These are phyloP conservation scores for Heritiera fomes DNA, from an alignment of 345 rosid species.

Conservation along the genomic window DNA sequence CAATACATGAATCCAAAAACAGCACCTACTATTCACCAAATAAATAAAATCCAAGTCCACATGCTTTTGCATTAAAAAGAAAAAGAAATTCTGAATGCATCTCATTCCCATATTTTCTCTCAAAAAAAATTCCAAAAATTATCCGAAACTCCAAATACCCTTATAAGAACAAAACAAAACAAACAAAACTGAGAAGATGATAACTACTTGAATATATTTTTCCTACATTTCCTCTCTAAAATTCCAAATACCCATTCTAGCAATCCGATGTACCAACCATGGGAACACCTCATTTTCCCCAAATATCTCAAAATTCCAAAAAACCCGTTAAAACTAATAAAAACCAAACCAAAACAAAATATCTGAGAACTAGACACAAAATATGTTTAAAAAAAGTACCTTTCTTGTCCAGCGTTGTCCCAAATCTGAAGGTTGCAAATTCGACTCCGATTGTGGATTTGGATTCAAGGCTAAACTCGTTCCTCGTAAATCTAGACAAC, in stretches of 20 bases:
- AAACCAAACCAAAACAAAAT: neutral
- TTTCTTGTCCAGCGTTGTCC: slow-evolving; percentile 95
- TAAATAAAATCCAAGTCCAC: neutral
- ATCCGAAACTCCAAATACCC: neutral
- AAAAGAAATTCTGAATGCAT: neutral
- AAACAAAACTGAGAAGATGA: neutral
- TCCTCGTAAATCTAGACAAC: slow-evolving; percentile 65
- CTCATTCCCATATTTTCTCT: neutral
- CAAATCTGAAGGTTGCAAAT: slow-evolving; percentile 92
- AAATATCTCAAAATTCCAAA: slow-evolving; percentile 11
- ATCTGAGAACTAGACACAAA: neutral
- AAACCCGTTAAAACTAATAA: neutral
- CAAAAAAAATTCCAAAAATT: neutral
- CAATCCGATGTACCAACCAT: neutral
- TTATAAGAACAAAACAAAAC: neutral
- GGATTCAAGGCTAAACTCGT: slow-evolving; percentile 81
- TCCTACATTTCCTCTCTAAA: neutral
- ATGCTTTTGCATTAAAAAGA: neutral
- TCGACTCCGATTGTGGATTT: slow-evolving; percentile 88
- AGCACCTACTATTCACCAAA: neutral
- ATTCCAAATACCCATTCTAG: neutral
- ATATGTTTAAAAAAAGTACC: slow-evolving; percentile 32
- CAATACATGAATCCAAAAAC: neutral
- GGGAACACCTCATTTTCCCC: neutral
- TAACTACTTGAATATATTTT: neutral